These are phyloP conservation scores for Lasiodiplodia hormozganensis DNA, from an alignment of 2,329 filamentous ascomycete genomes.

Conservation along the genomic window DNA sequence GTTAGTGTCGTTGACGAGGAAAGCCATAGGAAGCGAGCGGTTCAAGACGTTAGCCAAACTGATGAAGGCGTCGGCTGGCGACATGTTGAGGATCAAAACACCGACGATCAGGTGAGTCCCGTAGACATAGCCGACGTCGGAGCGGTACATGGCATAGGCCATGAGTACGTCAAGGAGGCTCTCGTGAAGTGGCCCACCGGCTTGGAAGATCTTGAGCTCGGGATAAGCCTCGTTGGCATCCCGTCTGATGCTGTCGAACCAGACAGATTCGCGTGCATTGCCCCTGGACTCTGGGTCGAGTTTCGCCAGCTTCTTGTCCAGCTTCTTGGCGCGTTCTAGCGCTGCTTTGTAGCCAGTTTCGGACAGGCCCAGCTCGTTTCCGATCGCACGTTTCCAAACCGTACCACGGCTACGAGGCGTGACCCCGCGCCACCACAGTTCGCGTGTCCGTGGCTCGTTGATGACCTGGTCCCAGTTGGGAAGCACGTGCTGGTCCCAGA, in stretches of 20 bases:
- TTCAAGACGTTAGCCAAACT: constrained; percentile 80
- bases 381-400: constrained; percentile 75
- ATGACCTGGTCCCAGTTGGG: constrained; percentile 78
- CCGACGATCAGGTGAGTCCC: constrained; percentile 79
- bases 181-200: constrained; percentile 70
- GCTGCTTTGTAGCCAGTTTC: constrained; percentile 74
- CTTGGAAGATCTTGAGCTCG: constrained; percentile 75
- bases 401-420: constrained; percentile 72
- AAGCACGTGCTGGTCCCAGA: constrained; percentile 80
- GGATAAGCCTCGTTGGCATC: constrained; percentile 74
- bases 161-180: constrained; percentile 74
- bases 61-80: constrained; percentile 70
- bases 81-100: constrained; percentile 74
- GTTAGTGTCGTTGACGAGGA: constrained; percentile 73
- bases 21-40: constrained; percentile 75
- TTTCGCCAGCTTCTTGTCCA: constrained; percentile 63
- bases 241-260: constrained; percentile 68
- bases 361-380: constrained; percentile 74
- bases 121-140: constrained; percentile 78
- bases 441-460: constrained; percentile 70
- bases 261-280: constrained; percentile 62
- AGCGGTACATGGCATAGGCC: constrained; percentile 82
- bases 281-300: constrained; percentile 52
- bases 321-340: constrained; percentile 68
- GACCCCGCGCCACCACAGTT: constrained; percentile 84